Evolutionary conservation across 345 rosid genomes (phyloP), one percentile per base, ranked within the genome.

Genomic region (Erucastrum elatum): DNA sequence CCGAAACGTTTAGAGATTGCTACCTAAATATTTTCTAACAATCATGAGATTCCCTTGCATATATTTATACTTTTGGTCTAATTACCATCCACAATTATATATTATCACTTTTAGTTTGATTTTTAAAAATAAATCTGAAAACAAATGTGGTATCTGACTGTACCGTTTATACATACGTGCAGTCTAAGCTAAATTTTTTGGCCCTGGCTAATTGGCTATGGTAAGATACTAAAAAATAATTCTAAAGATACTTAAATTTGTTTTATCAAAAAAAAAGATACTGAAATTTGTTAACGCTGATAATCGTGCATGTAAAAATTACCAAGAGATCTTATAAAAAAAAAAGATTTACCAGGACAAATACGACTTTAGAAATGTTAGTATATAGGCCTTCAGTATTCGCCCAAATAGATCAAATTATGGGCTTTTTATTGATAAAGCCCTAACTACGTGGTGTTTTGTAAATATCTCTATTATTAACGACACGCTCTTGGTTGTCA

Each of bases 41-140:
- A 58, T 78, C 63, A 66, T 66, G 69, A 72, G 74, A 72, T 72
- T 72, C 15, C 10, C 33, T 9, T 37, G 27, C 55, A 56, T 78
- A 55, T 17, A 21, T 17, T 51, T 5, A 46, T 46, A 46, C 15
- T 5, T 15, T 51, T 51, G 55, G 15, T 51, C 58, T 15, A 51
- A 15, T 51, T 51, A 51, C 8, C 58, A 51, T 51, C 58, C 21
- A 46, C 4, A 13, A 4, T 9, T 41, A 15, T 51, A 51, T 51
- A 51, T 46, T 15, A 51, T 51, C 21, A 51, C 15, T 51, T 44
- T 44, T 9, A 39, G 46, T 39, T 39, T 39, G 11, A 39, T 39
- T 39, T 39, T 6, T 2, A 39, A 44, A 44, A 44, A 44, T 13
- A 44, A 12, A 11, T 44, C 12, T 44, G 53, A 44, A 44, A 44